Base-by-base conservation (phyloP, 176 grass and related monocot genomes). In the Aegilops umbellulata region DNA sequence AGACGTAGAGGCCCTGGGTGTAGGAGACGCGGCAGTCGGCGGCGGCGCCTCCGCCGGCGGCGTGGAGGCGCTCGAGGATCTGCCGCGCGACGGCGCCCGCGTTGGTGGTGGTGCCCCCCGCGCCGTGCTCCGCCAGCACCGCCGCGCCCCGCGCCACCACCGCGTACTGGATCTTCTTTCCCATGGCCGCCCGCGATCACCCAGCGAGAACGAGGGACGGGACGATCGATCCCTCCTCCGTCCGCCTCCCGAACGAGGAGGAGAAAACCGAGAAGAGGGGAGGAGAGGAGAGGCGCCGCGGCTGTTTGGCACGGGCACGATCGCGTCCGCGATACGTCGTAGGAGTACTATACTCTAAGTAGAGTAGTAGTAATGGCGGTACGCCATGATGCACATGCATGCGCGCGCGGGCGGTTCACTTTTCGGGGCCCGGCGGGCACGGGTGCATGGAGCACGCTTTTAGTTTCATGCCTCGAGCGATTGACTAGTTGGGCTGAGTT, bases 11-110 rank as follows among this genome's bases (percentile, higher is more conserved):
- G 68, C 93, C 95, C 90, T 95, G 95, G 55, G 95, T 91, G 89
- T 94, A 97, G 63, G 95, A 97, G 74, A 94, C 87, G 75, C 93
- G 87, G 87, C 90, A 91, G 79, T 97, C 95, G 57, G 27, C 77
- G 68, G 10, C 62, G 39, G 32, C 83, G 15, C 7, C 42, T 2
- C 7, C 42, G 49, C 16, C 49, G 49, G 6, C 2, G 79, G 19
- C 49, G 22, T 82, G 78, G 68, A 84, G 82, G n/a, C 86, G 86
- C 68, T 97, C 95, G 20, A 97, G 93, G 84, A 97, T 69, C 89
- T 95, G 93, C 80, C 91, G 77, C 65, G 91, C 87, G 34, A 95
- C 86, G 66, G 89, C 76, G 22, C 76, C 85, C n/a, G 89, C 89
- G 93, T 95, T 97, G 24, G 76, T 63, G 35, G 80, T 26, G 15